phyloP scores from a whole-genome alignment of 2,329 filamentous ascomycete genomes.

The Colletotrichum noveboracense region DNA sequence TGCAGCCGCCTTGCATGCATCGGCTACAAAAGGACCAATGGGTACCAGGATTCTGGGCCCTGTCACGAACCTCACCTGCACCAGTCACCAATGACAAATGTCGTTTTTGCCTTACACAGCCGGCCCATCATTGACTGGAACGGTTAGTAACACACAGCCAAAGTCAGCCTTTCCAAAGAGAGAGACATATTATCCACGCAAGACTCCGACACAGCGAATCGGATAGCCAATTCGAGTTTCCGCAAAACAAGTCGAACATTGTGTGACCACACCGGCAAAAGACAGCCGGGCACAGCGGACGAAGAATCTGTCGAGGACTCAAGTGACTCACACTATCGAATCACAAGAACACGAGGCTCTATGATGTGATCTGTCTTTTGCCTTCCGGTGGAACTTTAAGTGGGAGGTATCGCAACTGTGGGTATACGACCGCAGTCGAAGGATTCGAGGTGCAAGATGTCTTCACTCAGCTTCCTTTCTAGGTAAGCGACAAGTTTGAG shows the following conservation, averaged over 20 bases:
- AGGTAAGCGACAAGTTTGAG: not conserved
- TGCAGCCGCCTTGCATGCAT: not conserved
- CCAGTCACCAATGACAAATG: not conserved
- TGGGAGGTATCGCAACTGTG: not conserved
- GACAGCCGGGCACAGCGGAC: not conserved
- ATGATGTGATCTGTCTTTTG: not conserved
- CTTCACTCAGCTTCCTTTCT: not conserved
- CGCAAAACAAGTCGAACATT: not conserved
- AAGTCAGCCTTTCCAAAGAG: not conserved
- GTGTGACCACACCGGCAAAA: not conserved
- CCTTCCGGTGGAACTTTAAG: not conserved
- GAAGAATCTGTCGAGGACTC: not conserved
- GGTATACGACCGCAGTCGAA: not conserved
- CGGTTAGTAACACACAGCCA: not conserved
- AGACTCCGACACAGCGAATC: not conserved
- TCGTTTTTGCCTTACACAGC: not conserved
- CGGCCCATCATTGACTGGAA: not conserved
- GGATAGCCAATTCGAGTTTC: not conserved
- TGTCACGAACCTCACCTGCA: not conserved
- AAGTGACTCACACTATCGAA: not conserved
- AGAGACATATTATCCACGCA: not conserved
- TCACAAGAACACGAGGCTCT: not conserved
- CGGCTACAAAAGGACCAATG: conserved; percentile 2
- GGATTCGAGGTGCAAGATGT: fast-evolving
- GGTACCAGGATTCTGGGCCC: not conserved